Evolutionary conservation across 257 asterid species (phyloP).

Genomic region (Solanum medicagineum): DNA sequence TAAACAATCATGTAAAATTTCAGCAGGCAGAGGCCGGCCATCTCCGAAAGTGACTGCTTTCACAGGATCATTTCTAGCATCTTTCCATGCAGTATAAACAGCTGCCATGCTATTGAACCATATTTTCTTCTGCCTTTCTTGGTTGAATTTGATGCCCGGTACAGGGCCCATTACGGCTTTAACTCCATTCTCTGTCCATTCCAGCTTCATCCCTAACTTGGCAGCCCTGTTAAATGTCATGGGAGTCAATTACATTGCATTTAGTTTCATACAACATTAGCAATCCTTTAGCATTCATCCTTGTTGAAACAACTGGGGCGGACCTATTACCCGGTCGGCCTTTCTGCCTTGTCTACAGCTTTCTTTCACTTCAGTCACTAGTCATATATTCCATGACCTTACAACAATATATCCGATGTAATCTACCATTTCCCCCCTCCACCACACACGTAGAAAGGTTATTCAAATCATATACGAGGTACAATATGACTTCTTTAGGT

Average conservation of each 20-base stretch:
- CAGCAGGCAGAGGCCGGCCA: constrained; percentile 51
- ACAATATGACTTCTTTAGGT: not conserved
- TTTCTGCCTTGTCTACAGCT: not conserved
- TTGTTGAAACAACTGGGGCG: not conserved
- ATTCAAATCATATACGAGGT: not conserved
- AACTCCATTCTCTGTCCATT: constrained; percentile 58
- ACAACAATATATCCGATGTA: too few relatives aligned
- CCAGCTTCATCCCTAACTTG: constrained; percentile 69
- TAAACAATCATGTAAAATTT: constrained; percentile 46
- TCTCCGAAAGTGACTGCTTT: constrained; percentile 81
- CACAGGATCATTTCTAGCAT: constrained; percentile 56
- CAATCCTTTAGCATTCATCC: not conserved
- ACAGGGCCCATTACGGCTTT: constrained; percentile 77
- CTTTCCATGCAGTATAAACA: constrained; percentile 85
- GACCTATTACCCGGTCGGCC: not conserved
- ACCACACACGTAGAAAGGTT: not conserved
- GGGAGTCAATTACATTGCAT: not conserved
- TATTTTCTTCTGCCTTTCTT: constrained; percentile 43
- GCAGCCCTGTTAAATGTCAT: constrained; percentile 42
- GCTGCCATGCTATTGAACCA: constrained; percentile 95
- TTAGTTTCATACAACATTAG: not conserved
- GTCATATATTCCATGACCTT: not conserved
- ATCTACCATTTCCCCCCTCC: too few relatives aligned
- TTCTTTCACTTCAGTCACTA: not conserved
- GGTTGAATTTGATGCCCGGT: constrained; percentile 56